A percentile compares a stretch with the other conserved stretches of the same genome.
Conservation (phyloP, 2,329 filamentous ascomycete species). For the Ascosphaera apis region DNA sequence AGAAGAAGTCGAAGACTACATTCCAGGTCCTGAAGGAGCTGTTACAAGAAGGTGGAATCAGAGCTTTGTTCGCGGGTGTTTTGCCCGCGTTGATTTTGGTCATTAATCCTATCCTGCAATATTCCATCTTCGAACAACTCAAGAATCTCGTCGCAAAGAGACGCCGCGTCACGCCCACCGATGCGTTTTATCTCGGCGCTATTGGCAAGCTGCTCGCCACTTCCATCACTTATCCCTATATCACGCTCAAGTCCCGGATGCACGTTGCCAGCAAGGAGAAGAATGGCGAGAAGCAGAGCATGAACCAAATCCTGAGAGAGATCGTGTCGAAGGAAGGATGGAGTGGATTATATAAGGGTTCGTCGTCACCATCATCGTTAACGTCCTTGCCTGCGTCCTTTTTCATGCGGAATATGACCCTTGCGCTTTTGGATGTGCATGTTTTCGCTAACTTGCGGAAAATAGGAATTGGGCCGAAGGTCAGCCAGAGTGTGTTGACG, state of each 20-base stretch:
- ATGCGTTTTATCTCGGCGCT: constrained; percentile 80
- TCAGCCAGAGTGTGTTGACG: constrained; percentile 89
- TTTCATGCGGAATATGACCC: neutral
- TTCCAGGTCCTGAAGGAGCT: constrained; percentile 61
- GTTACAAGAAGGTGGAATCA: constrained; percentile 60
- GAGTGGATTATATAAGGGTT: constrained; percentile 75
- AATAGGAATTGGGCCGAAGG: constrained; percentile 78
- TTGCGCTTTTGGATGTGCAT: constrained; percentile 3
- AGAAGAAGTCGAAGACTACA: constrained; percentile 38
- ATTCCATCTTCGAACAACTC: constrained; percentile 95
- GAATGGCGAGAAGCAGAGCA: constrained; percentile 43
- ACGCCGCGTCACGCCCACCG: constrained; percentile 53
- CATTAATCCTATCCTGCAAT: constrained; percentile 95
- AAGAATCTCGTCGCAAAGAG: constrained; percentile 72
- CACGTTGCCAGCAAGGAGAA: constrained; percentile 56
- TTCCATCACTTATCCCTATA: constrained; percentile 88
- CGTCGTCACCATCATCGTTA: constrained; percentile 11
- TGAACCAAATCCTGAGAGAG: constrained; percentile 51
- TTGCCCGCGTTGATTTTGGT: constrained; percentile 82
- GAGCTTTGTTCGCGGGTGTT: constrained; percentile 75
- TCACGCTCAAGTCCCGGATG: constrained; percentile 95
- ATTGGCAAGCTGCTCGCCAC: constrained; percentile 89
- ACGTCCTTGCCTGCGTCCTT: constrained; percentile 2
- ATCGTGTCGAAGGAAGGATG: constrained; percentile 85
- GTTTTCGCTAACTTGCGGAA: constrained; percentile 4